Percentiles rank a stretch among this genome's conserved stretches.
phyloP scores from a whole-genome alignment of 2,329 filamentous ascomycete species.

The Didymella lethalis region DNA sequence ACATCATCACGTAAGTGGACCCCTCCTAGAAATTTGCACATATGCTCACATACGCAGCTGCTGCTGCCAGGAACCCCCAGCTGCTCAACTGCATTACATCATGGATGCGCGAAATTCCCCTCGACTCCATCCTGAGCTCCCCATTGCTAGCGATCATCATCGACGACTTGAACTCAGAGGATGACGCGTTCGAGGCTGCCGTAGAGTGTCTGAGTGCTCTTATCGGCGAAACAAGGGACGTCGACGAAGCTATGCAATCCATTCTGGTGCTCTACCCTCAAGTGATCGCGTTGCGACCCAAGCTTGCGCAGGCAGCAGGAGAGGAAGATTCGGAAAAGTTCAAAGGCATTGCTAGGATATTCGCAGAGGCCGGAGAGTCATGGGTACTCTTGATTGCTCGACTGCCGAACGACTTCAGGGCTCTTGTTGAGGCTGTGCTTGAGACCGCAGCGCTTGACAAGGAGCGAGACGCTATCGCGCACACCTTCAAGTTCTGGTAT shows the following conservation, averaged over 20 bases:
- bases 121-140: constrained; percentile 82
- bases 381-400: constrained; percentile 94
- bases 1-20: constrained; percentile 80
- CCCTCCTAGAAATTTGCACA: neutral
- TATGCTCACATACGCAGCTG: constrained; percentile 53
- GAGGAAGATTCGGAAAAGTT: constrained; percentile 86
- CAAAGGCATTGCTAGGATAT: constrained; percentile 87
- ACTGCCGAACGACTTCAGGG: constrained; percentile 80
- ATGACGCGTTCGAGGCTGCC: constrained; percentile 82
- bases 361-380: constrained; percentile 90
- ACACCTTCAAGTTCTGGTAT: constrained; percentile 98
- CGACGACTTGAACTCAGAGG: constrained; percentile 77
- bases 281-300: constrained; percentile 77
- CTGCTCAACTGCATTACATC: constrained; percentile 95
- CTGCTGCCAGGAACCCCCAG: constrained; percentile 84
- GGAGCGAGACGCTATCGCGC: constrained; percentile 88
- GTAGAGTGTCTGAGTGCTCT: constrained; percentile 93
- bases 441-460: constrained; percentile 88
- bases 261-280: constrained; percentile 86
- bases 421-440: constrained; percentile 87
- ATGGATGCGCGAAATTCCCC: constrained; percentile 92
- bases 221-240: constrained; percentile 89
- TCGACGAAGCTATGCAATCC: constrained; percentile 84
- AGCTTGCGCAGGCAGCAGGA: constrained; percentile 76
- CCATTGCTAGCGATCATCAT: constrained; percentile 84